phyloP scores from a whole-genome alignment of 148 eudicot species.

The Mesembryanthemum crystallinum region DNA sequence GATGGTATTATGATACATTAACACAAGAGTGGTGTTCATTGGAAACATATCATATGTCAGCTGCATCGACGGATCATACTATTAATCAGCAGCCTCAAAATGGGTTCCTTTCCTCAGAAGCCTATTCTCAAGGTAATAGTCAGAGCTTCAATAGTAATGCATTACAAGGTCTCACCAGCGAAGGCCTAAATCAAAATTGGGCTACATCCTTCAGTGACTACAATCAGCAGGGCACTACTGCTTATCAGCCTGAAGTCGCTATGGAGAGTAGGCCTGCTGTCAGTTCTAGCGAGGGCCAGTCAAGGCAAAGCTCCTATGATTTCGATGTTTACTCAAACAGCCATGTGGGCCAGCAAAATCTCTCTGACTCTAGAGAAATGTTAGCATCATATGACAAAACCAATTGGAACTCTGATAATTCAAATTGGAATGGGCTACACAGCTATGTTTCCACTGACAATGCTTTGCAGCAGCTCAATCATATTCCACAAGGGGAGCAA shows the following conservation, averaged over 20 bases:
- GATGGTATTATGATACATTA: constrained; percentile 83
- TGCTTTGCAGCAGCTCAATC: constrained; percentile 40
- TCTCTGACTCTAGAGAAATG: constrained; percentile 19
- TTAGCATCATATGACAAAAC: constrained; percentile 34
- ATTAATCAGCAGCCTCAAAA: constrained; percentile 42
- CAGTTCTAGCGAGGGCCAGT: constrained; percentile 28
- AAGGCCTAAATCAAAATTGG: constrained; percentile 33
- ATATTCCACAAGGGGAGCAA: constrained; percentile 29
- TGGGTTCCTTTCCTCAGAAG: constrained; percentile 35
- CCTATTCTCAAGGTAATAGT: constrained; percentile 35
- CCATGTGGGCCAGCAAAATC: constrained; percentile 22
- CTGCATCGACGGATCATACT: constrained; percentile 43
- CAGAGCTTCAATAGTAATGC: constrained; percentile 24
- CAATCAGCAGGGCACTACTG: constrained; percentile 42
- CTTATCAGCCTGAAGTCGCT: constrained; percentile 41
- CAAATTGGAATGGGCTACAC: constrained; percentile 30
- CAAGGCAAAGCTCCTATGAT: constrained; percentile 28
- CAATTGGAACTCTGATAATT: constrained; percentile 35
- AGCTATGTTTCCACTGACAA: constrained; percentile 39
- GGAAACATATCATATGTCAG: constrained; percentile 49
- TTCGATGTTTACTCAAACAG: constrained; percentile 22
- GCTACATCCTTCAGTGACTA: constrained; percentile 36
- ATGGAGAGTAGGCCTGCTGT: constrained; percentile 28
- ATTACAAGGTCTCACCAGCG: constrained; percentile 28
- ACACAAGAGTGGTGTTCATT: constrained; percentile 63